phyloP scores from a whole-genome alignment of 139 green algal genomes.

The Spirogloea muscicola region DNA sequence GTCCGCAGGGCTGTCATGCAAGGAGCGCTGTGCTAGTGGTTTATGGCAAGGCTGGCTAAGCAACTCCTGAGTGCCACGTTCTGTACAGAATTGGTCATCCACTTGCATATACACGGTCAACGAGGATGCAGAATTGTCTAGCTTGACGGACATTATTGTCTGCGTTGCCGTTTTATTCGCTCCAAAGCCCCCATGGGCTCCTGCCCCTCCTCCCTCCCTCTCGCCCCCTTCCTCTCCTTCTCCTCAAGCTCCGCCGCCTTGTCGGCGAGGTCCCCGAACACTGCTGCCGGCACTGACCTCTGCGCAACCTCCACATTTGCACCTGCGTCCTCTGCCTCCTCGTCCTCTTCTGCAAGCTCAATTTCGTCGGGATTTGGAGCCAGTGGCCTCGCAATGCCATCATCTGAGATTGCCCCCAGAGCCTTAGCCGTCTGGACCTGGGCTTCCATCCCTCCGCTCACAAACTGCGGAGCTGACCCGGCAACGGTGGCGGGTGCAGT shows the following conservation, averaged over 20 bases:
- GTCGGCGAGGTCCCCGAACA: slow-evolving; percentile 65
- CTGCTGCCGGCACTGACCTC: slow-evolving; percentile 73
- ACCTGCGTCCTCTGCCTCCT: no score
- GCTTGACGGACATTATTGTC: no score
- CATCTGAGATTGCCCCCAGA: no score
- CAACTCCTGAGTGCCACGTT: no score
- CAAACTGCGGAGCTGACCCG: slow-evolving; percentile 29
- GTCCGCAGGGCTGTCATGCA: no score
- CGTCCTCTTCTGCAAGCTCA: no score
- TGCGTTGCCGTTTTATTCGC: slow-evolving; percentile 36
- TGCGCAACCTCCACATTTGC: slow-evolving; percentile 57
- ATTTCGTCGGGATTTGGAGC: slow-evolving; percentile 97
- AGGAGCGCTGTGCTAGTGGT: no score
- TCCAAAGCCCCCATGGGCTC: slow-evolving; percentile 35
- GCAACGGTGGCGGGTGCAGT: slow-evolving; percentile 19
- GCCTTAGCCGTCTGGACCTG: neutral
- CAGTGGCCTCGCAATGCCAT: no score
- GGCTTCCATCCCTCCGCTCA: slow-evolving; percentile 18
- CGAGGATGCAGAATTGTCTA: no score
- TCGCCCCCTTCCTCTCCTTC: neutral
- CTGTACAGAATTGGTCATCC: no score
- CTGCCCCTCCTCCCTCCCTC: neutral
- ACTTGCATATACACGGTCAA: no score
- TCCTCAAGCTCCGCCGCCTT: slow-evolving; percentile 23
- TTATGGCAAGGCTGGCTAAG: no score